phyloP scores from a whole-genome alignment of 805 yeast species.

The Hanseniaspora thailandica region DNA sequence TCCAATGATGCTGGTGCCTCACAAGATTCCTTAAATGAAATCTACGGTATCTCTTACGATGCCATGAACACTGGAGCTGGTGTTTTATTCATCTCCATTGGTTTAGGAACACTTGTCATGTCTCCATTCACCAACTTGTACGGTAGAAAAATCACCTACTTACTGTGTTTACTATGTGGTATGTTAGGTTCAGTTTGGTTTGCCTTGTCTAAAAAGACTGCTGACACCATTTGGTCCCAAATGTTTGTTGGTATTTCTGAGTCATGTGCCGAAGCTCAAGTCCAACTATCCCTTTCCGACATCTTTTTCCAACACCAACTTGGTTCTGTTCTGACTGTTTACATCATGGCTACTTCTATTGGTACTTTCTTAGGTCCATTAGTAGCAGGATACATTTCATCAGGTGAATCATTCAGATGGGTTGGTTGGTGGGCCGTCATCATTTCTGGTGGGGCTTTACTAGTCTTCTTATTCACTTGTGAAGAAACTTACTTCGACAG shows the following conservation, averaged over 20 bases:
- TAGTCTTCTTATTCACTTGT: conserved; percentile 45
- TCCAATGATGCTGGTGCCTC: conserved; percentile 66
- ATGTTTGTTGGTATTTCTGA: conserved; percentile 71
- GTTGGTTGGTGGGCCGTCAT: conserved; percentile 61
- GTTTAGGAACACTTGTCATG: conserved; percentile 47
- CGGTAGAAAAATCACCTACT: conserved; percentile 54
- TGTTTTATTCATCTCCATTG: conserved; percentile 60
- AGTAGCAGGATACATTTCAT: conserved; percentile 58
- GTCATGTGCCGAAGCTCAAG: conserved; percentile 65
- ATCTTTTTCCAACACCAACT: conserved; percentile 68
- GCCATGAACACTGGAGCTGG: conserved; percentile 76
- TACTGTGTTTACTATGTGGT: conserved; percentile 50
- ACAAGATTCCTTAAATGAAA: conserved; percentile 51
- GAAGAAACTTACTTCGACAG: conserved; percentile 66
- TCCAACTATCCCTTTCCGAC: conserved; percentile 57
- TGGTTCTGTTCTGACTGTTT: conserved; percentile 58
- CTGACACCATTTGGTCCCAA: conserved; percentile 67
- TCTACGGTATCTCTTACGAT: conserved; percentile 53
- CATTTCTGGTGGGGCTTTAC: conserved; percentile 46
- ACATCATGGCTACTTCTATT: conserved; percentile 60
- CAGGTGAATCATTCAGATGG: conserved; percentile 57
- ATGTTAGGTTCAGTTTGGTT: conserved; percentile 62
- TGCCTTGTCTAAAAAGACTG: conserved; percentile 40
- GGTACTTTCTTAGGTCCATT: conserved; percentile 75
- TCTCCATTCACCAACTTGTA: conserved; percentile 61